Percentiles rank a stretch among this genome's conserved stretches.
These are phyloP conservation scores for Dimargaris xerosporica DNA, from an alignment of 192 early-diverging fungal genomes.

Conservation along the genomic window DNA sequence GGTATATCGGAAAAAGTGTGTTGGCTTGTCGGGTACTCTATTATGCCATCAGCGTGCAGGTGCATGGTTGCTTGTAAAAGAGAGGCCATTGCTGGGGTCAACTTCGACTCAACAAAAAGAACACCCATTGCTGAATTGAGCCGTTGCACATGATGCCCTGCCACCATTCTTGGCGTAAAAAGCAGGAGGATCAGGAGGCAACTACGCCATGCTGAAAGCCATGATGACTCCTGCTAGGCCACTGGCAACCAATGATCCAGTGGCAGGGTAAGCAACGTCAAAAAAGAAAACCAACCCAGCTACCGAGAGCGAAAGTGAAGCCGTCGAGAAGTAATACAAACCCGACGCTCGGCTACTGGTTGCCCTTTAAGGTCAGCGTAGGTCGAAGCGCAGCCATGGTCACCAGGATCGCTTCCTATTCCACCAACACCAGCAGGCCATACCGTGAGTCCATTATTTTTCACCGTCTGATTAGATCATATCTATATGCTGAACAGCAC, in stretches of 20 bases:
- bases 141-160: no score
- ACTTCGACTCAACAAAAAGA: no score
- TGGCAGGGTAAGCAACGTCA: not conserved
- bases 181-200: no score
- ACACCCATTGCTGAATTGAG: no score
- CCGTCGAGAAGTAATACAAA: not conserved
- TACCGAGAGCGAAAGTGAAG: not conserved
- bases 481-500: not conserved
- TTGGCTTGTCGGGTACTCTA: no score
- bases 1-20: no score
- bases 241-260: not conserved
- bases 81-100: no score
- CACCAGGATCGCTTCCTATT: conserved; percentile 12
- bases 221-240: not conserved
- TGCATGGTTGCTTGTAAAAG: no score
- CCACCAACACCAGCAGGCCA: not conserved
- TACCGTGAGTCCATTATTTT: not conserved
- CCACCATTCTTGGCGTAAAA: no score
- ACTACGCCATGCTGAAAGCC: no score
- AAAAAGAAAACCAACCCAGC: not conserved
- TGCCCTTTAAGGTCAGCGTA: not conserved
- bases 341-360: not conserved
- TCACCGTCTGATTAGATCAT: not conserved
- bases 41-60: no score
- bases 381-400: conserved; percentile 7